phyloP scores from a whole-genome alignment of 805 yeast genomes.

The Candida adriatica region DNA sequence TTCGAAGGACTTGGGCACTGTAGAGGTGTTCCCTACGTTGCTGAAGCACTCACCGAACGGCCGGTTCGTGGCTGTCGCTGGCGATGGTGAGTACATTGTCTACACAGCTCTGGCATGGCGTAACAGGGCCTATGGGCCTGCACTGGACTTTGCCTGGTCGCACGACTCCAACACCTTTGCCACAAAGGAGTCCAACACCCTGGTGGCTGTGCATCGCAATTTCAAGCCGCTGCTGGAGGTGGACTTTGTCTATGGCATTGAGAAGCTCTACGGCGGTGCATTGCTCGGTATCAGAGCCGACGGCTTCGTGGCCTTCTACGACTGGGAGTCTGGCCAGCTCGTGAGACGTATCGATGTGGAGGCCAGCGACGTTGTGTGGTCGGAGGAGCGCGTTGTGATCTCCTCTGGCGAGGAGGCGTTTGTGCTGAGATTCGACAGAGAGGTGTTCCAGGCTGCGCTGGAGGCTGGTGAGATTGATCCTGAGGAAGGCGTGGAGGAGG shows the following conservation, averaged over 20 bases:
- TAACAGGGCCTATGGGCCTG: conserved; percentile 86
- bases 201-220: conserved; percentile 70
- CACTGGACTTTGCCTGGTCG: conserved; percentile 92
- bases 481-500: conserved; percentile 84
- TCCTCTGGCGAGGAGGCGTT: conserved; percentile 67
- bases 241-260: conserved; percentile 65
- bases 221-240: conserved; percentile 64
- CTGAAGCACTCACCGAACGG: conserved; percentile 95
- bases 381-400: conserved; percentile 81
- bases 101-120: conserved; percentile 98
- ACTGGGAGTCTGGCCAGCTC: conserved; percentile 83
- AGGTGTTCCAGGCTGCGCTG: conserved; percentile 55
- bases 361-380: conserved; percentile 79
- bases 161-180: conserved; percentile 86
- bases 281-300: conserved; percentile 78
- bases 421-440: conserved; percentile 68
- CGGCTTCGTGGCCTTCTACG: conserved; percentile 82
- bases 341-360: conserved; percentile 89
- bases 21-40: conserved; percentile 86
- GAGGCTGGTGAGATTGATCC: conserved; percentile 51
- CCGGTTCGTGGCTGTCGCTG: conserved; percentile 91
- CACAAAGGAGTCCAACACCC: conserved; percentile 59
- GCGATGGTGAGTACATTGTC: conserved; percentile 95
- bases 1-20: conserved; percentile 88
- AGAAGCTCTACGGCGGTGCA: conserved; percentile 83